phyloP scores from a whole-genome alignment of 441 rosid species.

The Rhodomyrtus psidioides region DNA sequence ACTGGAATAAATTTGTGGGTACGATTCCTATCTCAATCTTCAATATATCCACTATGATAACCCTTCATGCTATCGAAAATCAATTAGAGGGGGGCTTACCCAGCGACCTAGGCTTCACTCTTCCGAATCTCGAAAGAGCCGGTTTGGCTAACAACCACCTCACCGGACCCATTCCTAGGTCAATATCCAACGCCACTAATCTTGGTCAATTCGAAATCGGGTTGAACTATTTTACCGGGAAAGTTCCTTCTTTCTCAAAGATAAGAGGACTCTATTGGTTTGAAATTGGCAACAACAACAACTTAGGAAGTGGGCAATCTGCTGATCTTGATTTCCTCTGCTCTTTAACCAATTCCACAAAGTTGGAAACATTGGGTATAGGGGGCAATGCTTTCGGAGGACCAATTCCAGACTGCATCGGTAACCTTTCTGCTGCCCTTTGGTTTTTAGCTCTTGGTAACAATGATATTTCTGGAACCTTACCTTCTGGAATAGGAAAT shows the following conservation, averaged over 20 bases:
- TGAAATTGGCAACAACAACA: rapidly evolving
- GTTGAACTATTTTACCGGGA: rapidly evolving
- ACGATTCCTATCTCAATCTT: no score
- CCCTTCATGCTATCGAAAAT: no score
- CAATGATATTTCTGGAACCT: not conserved
- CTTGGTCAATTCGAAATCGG: rapidly evolving
- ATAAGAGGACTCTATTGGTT: rapidly evolving
- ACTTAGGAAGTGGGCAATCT: not conserved
- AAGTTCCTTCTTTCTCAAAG: not conserved
- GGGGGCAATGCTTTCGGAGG: rapidly evolving
- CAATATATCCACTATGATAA: no score
- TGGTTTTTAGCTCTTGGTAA: rapidly evolving
- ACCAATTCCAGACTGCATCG: not conserved
- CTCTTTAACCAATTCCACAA: not conserved
- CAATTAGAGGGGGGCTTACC: no score
- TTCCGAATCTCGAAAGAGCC: no score
- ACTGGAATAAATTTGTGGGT: no score
- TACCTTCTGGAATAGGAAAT: not conserved
- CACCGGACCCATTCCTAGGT: no score
- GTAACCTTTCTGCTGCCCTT: not conserved
- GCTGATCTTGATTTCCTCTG: not conserved
- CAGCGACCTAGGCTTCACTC: no score
- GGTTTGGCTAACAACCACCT: no score
- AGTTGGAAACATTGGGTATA: rapidly evolving
- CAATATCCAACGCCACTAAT: not conserved